These are phyloP conservation scores for Vigna trinervia DNA, from an alignment of 306 rosid genomes.

Conservation along the genomic window DNA sequence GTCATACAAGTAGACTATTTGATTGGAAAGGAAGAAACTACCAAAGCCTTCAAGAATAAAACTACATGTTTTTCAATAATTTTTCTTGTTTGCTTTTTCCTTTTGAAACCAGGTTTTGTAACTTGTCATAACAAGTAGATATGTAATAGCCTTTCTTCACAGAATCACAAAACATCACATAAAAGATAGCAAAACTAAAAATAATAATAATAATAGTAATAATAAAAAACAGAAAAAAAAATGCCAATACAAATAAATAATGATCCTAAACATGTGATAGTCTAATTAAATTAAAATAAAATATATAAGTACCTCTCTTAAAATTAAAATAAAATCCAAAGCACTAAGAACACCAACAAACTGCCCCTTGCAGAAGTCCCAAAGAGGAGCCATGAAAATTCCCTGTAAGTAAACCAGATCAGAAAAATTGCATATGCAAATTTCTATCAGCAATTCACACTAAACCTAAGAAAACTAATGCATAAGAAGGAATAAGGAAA, in stretches of 20 bases:
- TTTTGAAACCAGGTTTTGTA: background rate
- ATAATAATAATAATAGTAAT: too few species aligned
- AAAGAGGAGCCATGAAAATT: conserved; percentile 86
- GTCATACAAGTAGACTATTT: conserved; percentile 2
- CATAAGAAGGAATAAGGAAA: conserved; percentile 24
- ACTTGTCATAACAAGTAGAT: background rate
- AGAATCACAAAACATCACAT: background rate
- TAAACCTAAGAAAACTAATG: background rate
- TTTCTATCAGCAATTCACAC: conserved; percentile 38
- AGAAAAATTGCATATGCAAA: conserved; percentile 43
- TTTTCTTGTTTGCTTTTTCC: background rate
- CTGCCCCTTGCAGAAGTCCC: conserved; percentile 80
- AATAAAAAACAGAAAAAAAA: background rate
- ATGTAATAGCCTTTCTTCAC: conserved; percentile 46
- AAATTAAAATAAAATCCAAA: conserved; percentile 80
- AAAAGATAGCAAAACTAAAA: conserved; percentile 21
- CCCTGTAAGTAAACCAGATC: conserved; percentile 63
- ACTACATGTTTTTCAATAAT: background rate
- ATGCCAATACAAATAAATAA: conserved; percentile 36
- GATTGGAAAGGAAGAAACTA: background rate
- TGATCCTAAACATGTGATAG: conserved; percentile 44
- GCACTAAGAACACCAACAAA: conserved; percentile 95
- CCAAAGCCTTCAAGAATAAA: background rate
- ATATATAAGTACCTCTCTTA: conserved; percentile 82
- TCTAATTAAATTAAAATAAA: conserved; percentile 69